Percentiles rank a stretch among this genome's conserved stretches.
Conservation (phyloP, 1,284 basidiomycete species). For the Phellopilus nigrolimitatus region DNA sequence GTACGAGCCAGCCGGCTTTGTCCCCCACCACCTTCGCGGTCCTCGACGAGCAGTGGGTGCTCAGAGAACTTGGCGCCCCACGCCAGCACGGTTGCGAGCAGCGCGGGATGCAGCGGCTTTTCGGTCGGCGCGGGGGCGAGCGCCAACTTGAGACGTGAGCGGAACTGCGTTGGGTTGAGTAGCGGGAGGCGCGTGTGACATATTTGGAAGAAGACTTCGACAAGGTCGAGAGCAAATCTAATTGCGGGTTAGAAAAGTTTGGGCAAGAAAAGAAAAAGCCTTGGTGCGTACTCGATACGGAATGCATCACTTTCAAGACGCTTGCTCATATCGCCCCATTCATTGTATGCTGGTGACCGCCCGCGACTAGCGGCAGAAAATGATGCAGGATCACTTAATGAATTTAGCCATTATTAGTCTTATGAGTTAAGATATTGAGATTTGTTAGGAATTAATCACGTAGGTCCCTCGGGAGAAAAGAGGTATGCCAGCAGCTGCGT, state of each 20-base stretch:
- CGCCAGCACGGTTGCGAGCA: slow-evolving; percentile 85
- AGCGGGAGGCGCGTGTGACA: slow-evolving; percentile 80
- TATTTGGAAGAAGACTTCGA: slow-evolving; percentile 87
- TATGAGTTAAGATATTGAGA: neutral
- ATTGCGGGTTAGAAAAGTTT: slow-evolving; percentile 23
- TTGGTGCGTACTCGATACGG: slow-evolving; percentile 60
- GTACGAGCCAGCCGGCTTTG: slow-evolving; percentile 76
- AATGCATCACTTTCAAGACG: slow-evolving; percentile 66
- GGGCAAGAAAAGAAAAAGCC: slow-evolving; percentile 7
- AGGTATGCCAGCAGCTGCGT: slow-evolving; percentile 62
- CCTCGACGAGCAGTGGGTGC: slow-evolving; percentile 73
- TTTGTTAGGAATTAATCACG: slow-evolving; percentile 34
- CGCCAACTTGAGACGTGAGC: slow-evolving; percentile 51
- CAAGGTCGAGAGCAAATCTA: slow-evolving; percentile 82
- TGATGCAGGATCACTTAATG: slow-evolving; percentile 21
- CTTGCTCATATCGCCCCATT: slow-evolving; percentile 67
- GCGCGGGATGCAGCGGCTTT: slow-evolving; percentile 57
- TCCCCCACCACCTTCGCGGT: slow-evolving; percentile 64
- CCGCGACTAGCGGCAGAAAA: slow-evolving; percentile 19
- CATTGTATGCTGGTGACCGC: slow-evolving; percentile 36
- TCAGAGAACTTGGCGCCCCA: slow-evolving; percentile 93
- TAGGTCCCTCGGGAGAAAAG: slow-evolving; percentile 60
- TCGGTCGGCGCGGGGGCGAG: slow-evolving; percentile 26
- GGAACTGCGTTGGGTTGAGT: slow-evolving; percentile 74
- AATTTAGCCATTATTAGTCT: neutral